These are phyloP conservation scores for Nannizzia gypsea DNA, from an alignment of 2,329 filamentous ascomycete genomes.

Conservation along the genomic window DNA sequence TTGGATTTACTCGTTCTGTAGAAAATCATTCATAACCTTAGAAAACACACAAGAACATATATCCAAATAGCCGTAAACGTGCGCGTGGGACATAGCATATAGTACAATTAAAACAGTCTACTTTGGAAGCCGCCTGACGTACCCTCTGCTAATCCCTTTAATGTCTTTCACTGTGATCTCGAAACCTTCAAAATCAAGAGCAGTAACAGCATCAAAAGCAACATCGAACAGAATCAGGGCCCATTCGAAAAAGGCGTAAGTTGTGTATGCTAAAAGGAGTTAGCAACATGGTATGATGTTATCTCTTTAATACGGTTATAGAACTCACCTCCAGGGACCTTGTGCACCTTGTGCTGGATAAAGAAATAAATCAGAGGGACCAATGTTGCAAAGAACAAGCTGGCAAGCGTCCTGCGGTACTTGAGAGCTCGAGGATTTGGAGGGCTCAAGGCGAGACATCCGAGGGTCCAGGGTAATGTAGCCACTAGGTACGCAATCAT, in stretches of 20 bases:
- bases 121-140: slow-evolving; percentile 90
- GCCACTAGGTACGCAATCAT: slow-evolving; percentile 97
- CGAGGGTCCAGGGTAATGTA: slow-evolving; percentile 88
- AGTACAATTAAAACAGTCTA: slow-evolving; percentile 51
- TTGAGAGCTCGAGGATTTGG: slow-evolving; percentile 70
- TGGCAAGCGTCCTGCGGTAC: slow-evolving; percentile 75
- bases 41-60: slow-evolving; percentile 17
- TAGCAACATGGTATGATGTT: slow-evolving; percentile 5
- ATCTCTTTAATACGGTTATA: not conserved
- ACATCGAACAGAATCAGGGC: slow-evolving; percentile 88
- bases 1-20: slow-evolving; percentile 42
- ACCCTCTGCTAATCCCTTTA: slow-evolving; percentile 90
- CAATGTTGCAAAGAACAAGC: slow-evolving; percentile 79
- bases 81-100: slow-evolving; percentile 25
- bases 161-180: slow-evolving; percentile 81
- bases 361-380: slow-evolving; percentile 92
- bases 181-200: slow-evolving; percentile 78
- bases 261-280: slow-evolving; percentile 69
- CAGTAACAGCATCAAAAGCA: slow-evolving; percentile 88
- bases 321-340: slow-evolving; percentile 71
- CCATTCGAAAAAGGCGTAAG: slow-evolving; percentile 97
- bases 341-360: slow-evolving; percentile 96
- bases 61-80: slow-evolving; percentile 24
- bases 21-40: slow-evolving; percentile 20
- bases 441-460: slow-evolving; percentile 78